Evolutionary conservation across 2,329 filamentous ascomycete species (phyloP), one percentile per base, ranked within the genome.

Genomic region (Hirsutella rhossiliensis): DNA sequence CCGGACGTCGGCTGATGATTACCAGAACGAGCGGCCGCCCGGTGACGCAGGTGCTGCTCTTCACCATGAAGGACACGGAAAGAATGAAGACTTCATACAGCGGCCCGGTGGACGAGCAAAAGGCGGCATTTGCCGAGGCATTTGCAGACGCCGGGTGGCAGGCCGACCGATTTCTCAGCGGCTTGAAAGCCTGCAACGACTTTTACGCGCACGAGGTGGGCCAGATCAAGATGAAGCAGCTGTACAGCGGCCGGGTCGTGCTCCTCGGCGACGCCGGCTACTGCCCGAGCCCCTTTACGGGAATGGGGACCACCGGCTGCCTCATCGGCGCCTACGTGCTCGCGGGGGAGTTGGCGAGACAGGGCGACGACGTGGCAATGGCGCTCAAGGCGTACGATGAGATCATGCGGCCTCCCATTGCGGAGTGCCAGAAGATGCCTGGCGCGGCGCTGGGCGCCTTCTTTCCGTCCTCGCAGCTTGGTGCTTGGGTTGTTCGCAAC

Each of bases 321-420:
- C 52, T 75, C 3, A 52, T 70, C 11, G 65, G 66, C 1, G 70
- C 69, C 1, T 76, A 76, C 50, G 54, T 75, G 3, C 59, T 77
- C 2, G 71, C 71, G 0, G 72, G 72, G 4, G 72, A 72, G n/a
- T n/a, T n/a, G n/a, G n/a, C n/a, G n/a, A n/a, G n/a, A n/a, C n/a
- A n/a, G n/a, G n/a, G n/a, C n/a, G n/a, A n/a, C n/a, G n/a, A n/a
- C n/a, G n/a, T n/a, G n/a, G n/a, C n/a, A n/a, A n/a, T n/a, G n/a
- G n/a, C n/a, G n/a, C n/a, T n/a, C n/a, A n/a, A n/a, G n/a, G n/a
- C n/a, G n/a, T n/a, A n/a, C n/a, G n/a, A n/a, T n/a, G n/a, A n/a
- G n/a, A n/a, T n/a, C n/a, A n/a, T n/a, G n/a, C n/a, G n/a, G n/a
- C n/a, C n/a, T n/a, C n/a, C n/a, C n/a, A n/a, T n/a, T n/a, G n/a